Evolutionary conservation across 257 asterid species (phyloP), one percentile per base, ranked within the genome.

Genomic region (Salvia splendens): DNA sequence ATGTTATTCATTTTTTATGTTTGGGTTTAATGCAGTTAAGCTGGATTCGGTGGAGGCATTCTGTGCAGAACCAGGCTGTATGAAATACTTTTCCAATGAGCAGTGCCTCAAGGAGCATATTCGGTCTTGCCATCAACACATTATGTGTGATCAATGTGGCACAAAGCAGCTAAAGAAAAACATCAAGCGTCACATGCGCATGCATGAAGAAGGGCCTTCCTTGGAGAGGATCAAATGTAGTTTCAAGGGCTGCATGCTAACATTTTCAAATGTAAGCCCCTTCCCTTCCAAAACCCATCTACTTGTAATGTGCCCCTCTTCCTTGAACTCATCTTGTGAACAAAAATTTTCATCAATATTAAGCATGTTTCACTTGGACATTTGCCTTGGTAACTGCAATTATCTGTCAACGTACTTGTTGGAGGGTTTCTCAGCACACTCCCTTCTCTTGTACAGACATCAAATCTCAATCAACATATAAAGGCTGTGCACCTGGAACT

Each of bases 41-140:
- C 75, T 91, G 83, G 86, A 88, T 30, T 61, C 95, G 0, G 77
- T 84, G 33, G 99, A 94, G 78, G 92, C 92, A 10, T 66, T 85
- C 12, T 93, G 99, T 75, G 61, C 85, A 4, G 97, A 88, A 71
- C 88, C 89, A 8, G 92, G 83, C 17, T 94, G 99, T 80, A 82
- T 94, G 95, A 90, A 86, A 61, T 84, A 79, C 61, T 94, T 90
- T 73, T 80, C 88, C 6, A 88, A 88, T 38, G 88, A 78, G 68
- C 70, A 79, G 74, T 88, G 92, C 71, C 95, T 94, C 20, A 88
- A 75, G 79, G 95, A 85, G 76, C 99, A 94, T 74, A 77, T 85
- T 8, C 69, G 63, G 50, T 69, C 84, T 42, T 81, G 89, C 65
- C 99, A 91, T 80, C 96, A 78, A 67, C 77, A 87, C 77, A 24